Evolutionary conservation across 305 asterid genomes (phyloP).

Genomic region (Andrographis paniculata): DNA sequence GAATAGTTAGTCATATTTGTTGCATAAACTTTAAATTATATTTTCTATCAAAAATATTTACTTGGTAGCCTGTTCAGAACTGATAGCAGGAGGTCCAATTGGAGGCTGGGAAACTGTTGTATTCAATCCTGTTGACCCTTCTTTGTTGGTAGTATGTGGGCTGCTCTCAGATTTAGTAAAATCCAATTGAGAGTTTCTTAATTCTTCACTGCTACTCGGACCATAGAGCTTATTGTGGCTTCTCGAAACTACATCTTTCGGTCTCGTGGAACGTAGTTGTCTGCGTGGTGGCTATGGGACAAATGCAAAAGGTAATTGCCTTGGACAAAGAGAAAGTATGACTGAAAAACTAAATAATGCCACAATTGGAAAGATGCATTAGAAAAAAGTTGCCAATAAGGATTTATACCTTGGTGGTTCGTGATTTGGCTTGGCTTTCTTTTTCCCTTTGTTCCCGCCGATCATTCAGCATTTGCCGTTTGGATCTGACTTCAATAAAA

Average conservation of each 20-base stretch:
- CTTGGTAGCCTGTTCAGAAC: conserved; percentile 47
- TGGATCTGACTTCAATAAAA: conserved; percentile 93
- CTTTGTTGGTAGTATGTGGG: conserved; percentile 32
- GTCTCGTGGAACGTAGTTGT: conserved; percentile 41
- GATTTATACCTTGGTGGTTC: conserved; percentile 49
- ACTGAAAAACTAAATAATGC: conserved; percentile 11
- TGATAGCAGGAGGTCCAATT: conserved; percentile 56
- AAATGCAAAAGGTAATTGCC: conserved; percentile 9
- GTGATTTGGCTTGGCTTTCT: conserved; percentile 75
- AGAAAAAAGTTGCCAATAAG: conserved; percentile 6
- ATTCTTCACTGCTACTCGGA: conserved; percentile 34
- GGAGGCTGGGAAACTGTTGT: conserved; percentile 51
- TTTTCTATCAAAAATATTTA: conserved; percentile 24
- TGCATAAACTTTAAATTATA: conserved; percentile 11
- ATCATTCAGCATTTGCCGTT: conserved; percentile 93
- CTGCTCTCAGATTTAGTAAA: conserved; percentile 43
- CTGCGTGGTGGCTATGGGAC: conserved; percentile 46
- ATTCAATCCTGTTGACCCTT: conserved; percentile 34
- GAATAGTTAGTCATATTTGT: conserved; percentile 12
- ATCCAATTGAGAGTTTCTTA: conserved; percentile 29
- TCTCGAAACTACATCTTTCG: conserved; percentile 32
- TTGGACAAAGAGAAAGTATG: neutral
- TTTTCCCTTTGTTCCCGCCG: conserved; percentile 90
- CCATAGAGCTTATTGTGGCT: conserved; percentile 32
- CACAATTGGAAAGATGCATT: conserved; percentile 1